These are phyloP conservation scores for Phytophthora gonapodyides DNA, from an alignment of 352 stramenopile species.

Conservation along the genomic window DNA sequence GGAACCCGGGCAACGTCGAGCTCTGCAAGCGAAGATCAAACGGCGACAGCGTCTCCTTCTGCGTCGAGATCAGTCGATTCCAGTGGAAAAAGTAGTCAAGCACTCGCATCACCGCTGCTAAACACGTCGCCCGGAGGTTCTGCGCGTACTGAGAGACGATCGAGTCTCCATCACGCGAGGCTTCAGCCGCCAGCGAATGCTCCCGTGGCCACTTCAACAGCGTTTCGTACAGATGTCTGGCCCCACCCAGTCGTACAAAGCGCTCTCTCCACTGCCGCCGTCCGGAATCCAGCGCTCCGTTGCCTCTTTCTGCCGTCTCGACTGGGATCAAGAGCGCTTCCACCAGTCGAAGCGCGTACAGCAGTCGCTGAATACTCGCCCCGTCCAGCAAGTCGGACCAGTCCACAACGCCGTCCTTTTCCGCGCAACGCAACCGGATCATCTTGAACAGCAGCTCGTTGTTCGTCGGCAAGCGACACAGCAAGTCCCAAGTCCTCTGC, in stretches of 20 bases:
- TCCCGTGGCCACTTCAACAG: conserved; percentile 36
- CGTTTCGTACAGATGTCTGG: conserved; percentile 46
- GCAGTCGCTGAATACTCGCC: conserved; percentile 52
- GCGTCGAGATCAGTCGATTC: background rate
- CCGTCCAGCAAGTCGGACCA: conserved; percentile 58
- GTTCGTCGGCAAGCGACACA: conserved; percentile 76
- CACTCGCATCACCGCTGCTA: conserved; percentile 54
- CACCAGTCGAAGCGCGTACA: conserved; percentile 72
- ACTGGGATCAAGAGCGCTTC: conserved; percentile 68
- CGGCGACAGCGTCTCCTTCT: conserved; percentile 2
- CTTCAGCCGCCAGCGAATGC: background rate
- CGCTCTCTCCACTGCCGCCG: conserved; percentile 78
- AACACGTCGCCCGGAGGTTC: conserved; percentile 51
- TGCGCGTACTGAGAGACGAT: conserved; percentile 32
- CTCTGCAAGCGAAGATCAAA: conserved; percentile 43
- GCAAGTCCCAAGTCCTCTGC: conserved; percentile 71
- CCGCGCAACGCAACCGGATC: conserved; percentile 50
- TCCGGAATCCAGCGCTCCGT: conserved; percentile 40
- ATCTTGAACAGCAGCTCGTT: conserved; percentile 64
- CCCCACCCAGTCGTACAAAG: conserved; percentile 70
- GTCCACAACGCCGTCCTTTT: conserved; percentile 24
- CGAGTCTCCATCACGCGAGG: background rate
- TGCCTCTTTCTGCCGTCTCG: conserved; percentile 4
- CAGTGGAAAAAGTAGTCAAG: conserved; percentile 53
- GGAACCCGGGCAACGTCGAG: conserved; percentile 42